Conservation (phyloP, 345 rosid genomes). For the Conringia planisiliqua region DNA sequence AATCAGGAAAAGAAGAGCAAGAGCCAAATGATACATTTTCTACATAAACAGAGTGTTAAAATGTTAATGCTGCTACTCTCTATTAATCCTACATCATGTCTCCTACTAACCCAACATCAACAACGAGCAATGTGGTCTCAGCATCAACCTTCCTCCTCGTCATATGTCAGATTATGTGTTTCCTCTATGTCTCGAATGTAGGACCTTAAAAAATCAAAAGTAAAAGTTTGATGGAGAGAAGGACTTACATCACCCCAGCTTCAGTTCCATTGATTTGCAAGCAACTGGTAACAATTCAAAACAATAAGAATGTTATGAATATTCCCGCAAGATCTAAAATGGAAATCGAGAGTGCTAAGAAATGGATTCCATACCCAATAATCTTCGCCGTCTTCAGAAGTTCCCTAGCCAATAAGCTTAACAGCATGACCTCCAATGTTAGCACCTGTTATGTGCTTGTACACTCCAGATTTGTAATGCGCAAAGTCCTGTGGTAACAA, state of each 20-base stretch:
- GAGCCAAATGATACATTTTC: conserved; percentile 10
- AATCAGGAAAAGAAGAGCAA: conserved; percentile 5
- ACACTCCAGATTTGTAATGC: too few species aligned
- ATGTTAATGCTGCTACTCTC: conserved; percentile 21
- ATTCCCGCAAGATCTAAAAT: neutral
- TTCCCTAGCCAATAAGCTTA: too few species aligned
- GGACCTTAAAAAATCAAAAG: neutral
- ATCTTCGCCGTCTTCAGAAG: too few species aligned
- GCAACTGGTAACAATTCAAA: conserved; percentile 52
- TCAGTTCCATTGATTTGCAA: conserved; percentile 92
- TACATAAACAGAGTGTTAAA: conserved; percentile 16
- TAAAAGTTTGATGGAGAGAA: neutral
- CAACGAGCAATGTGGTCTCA: neutral
- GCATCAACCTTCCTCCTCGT: conserved; percentile 63
- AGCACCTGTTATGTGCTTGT: too few species aligned
- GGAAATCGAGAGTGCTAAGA: neutral
- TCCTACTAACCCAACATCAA: conserved; percentile 9
- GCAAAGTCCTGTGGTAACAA: too few species aligned
- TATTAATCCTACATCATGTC: conserved; percentile 11
- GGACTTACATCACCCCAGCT: conserved; percentile 89
- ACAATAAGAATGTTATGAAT: neutral
- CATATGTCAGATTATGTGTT: conserved; percentile 36
- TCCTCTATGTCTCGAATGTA: neutral
- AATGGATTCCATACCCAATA: conserved; percentile 64
- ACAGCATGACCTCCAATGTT: too few species aligned